Evolutionary conservation across 495 filamentous ascomycete genomes (phyloP), one percentile per base, ranked within the genome.

Genomic region (Rhypophila decipiens): DNA sequence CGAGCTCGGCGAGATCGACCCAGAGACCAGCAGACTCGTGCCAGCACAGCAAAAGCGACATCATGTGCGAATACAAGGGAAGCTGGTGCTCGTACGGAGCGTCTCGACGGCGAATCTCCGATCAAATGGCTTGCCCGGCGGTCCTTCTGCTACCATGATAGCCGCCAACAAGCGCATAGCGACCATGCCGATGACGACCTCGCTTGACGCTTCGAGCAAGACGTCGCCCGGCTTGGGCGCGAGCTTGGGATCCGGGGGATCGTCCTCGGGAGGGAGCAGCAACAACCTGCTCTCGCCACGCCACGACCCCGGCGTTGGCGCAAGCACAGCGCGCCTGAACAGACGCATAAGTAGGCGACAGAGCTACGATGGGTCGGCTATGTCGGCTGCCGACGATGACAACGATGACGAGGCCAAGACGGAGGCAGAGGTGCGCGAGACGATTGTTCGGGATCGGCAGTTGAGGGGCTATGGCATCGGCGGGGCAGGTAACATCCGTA

Each of bases 1-100:
- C 17, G 59, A 76, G 10, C 60, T 77, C 4, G 51, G 63, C 15
- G 49, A 73, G 12, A 49, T 72, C 0, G 70, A 80, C 36, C 55
- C 74, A 8, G 59, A 66, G 18, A 64, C 69, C 1, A 60, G 72
- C 67, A 51, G 52, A 56, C 47, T 64, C 69, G 24, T 69, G 44
- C 39, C 50, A 65, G 42, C 29, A 13, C 57, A 52, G 27, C 56
- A 47, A 9, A 54, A 52, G 7, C 53, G 45, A 11, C 64, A 64
- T 47, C 58, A 50, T 24, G 66, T 69, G 27, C 55, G 64, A 20
- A 53, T 69, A 7, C 66, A 69, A 44, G 66, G 66, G 11, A 57
- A 59, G 10, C 47, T 69, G 34, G 60, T 65, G 2, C 42, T 56
- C 2, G 64, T 69, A 20, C 58, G 61, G 2, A 65, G 59, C 40